Base-by-base conservation (phyloP, 768 basidiomycete species). In the Phylloporus sp. region DNA sequence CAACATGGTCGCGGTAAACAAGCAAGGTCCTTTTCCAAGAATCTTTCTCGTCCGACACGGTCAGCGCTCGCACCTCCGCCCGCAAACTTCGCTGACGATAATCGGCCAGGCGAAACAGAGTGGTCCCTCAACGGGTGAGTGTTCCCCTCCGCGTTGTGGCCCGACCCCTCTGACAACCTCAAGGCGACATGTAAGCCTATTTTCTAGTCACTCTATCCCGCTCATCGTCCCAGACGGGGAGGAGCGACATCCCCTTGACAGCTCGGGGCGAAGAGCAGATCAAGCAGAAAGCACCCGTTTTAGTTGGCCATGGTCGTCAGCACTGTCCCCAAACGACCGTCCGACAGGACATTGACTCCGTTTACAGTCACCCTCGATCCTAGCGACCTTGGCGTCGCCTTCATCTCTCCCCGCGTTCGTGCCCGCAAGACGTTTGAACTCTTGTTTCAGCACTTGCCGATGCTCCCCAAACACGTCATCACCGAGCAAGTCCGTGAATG, bases 61-160 rank as follows among this genome's bases (percentile, higher is more conserved):
- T 82, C 57, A 59, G 56, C n/a, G n/a, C 14, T 29, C 24, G 11
- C n/a, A 20, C 46, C 6, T 18, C 8, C 24, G 21, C 42, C 32
- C 42, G 17, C 37, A 15, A 26, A 11, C 33, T 18, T 36, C 13
- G n/a, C 15, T 49, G 41, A 63, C 46, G 4, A 29, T 14, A n/a
- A n/a, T n/a, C n/a, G 0, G 17, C 18, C 44, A 90, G 88, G 91
- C 26, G 87, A 96, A 71, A 97, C 94, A 2, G 93, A 94, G 64
- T 97, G 93, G 92, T 90, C 89, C 15, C 59, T 85, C 35, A 92
- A 86, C 56, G 92, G 91, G 80, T 84, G 46, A 64, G 79, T n/a
- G n/a, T 14, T 45, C 22, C 41, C 27, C 18, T 28, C 9, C 35
- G 38, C 27, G 42, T 14, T 4, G 5, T 18, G 2, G 9, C 24